Conservation (phyloP, 768 basidiomycete genomes). For the Mycena olivaceomarginata region DNA sequence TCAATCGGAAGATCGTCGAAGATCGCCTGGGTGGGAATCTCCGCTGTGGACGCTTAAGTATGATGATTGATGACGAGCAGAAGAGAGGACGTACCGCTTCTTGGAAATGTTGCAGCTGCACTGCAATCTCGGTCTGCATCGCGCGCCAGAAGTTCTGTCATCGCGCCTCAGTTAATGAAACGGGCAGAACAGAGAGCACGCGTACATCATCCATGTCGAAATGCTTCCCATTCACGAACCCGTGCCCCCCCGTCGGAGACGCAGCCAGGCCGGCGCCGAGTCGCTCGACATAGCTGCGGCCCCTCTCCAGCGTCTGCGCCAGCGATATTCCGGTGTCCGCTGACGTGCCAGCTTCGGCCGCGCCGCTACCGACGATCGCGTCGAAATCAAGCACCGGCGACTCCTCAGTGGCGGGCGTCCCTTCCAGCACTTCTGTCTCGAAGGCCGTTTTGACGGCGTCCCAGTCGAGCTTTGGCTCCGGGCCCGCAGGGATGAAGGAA, state of each 20-base stretch:
- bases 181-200: constrained; percentile 26
- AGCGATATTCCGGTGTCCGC: constrained; percentile 27
- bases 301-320: constrained; percentile 58
- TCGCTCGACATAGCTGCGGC: constrained; percentile 73
- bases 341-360: constrained; percentile 49
- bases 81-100: constrained; percentile 73
- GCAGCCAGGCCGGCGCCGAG: constrained; percentile 67
- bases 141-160: constrained; percentile 78
- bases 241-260: constrained; percentile 79
- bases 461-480: constrained; percentile 29
- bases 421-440: constrained; percentile 5
- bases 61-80: neutral
- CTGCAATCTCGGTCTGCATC: constrained; percentile 75
- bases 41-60: constrained; percentile 57
- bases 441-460: constrained; percentile 12
- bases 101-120: constrained; percentile 82
- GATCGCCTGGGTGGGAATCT: constrained; percentile 72
- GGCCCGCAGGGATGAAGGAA: neutral
- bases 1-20: constrained; percentile 88
- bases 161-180: neutral
- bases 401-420: neutral
- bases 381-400: constrained; percentile 55
- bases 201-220: constrained; percentile 81
- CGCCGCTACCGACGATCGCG: constrained; percentile 58
- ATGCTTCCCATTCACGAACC: constrained; percentile 94